Evolutionary conservation across 371 early-diverging fungal genomes (phyloP), one percentile per base, ranked within the genome.

Genomic region (Choanephora cucurbitarum): DNA sequence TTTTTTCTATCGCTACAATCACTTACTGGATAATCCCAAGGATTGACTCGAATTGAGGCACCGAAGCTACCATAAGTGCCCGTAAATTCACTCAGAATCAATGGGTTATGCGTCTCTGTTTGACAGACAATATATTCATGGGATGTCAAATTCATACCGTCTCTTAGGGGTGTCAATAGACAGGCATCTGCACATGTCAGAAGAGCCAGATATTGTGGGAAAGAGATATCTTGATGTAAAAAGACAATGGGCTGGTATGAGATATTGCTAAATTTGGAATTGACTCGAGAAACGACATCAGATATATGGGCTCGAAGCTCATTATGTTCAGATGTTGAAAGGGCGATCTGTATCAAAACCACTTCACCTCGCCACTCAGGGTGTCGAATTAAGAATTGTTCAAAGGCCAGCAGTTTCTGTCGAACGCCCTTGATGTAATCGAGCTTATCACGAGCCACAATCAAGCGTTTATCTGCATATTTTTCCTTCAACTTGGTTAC

Each of bases 391-490:
- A 99, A 71, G 63, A 99, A 98, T 55, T 88, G 87, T 68, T 96
- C 95, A 75, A 93, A 99, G 0, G 95, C 97, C 33, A 88, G 80
- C 39, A 99, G 71, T 70, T 99, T 97, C 74, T 99, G 97, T 31
- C 92, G 88, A 19, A 99, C 94, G 21, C 99, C 99, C 69, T 99
- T 99, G 56, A 98, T 94, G 52, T 90, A 92, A 77, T 99, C 99
- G 34, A 98, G 81, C 74, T 99, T 97, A 75, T 99, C 99, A 13
- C 99, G 85, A 1, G 98, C 86, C 34, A 99, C 86, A 62, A 99
- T 85, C 41, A 99, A 67, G 50, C 86, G 85, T 79, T 91, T 93
- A 34, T 87, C 91, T 23, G 83, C 79, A 66, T 93, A 97, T 61
- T 84, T 88, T 49, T 93, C 88, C 50, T 80, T 78, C 21, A 95